A percentile compares a stretch with the other conserved stretches of the same genome.
Conservation (phyloP, 2,329 filamentous ascomycete genomes). For the Claviceps spartinae region DNA sequence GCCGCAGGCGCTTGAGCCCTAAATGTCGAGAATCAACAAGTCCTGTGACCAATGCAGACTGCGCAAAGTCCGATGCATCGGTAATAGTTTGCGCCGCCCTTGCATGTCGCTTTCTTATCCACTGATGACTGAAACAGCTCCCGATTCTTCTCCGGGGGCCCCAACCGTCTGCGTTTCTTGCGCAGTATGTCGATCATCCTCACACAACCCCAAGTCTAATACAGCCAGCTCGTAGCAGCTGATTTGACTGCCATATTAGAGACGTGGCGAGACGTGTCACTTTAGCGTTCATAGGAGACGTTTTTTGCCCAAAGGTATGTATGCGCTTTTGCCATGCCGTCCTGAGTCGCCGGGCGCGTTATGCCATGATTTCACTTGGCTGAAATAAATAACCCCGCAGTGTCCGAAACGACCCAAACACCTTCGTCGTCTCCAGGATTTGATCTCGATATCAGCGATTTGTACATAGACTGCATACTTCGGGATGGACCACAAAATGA, state of each 20-base stretch:
- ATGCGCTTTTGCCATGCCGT: neutral
- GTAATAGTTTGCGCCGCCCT: constrained; percentile 2
- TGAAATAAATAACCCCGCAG: neutral
- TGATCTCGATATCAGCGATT: neutral
- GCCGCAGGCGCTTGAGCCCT: neutral
- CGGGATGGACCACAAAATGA: constrained; percentile 1
- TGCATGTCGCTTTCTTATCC: neutral
- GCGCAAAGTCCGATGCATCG: constrained; percentile 12
- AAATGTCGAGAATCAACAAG: constrained; percentile 6
- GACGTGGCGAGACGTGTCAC: constrained; percentile 2
- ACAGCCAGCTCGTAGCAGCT: neutral
- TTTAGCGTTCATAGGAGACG: constrained; percentile 2
- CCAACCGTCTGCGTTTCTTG: constrained; percentile 2
- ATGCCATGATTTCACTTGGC: neutral
- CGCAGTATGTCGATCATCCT: neutral
- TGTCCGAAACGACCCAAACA: neutral
- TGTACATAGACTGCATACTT: constrained; percentile 3
- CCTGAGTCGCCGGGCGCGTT: neutral
- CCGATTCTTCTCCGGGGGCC: neutral
- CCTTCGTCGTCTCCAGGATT: neutral
- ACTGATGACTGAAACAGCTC: constrained; percentile 1
- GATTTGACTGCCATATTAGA: neutral
- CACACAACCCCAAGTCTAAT: neutral
- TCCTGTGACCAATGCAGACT: constrained; percentile 12
- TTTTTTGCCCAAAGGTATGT: constrained; percentile 4